Percentiles rank a stretch among this genome's conserved stretches.
These are phyloP conservation scores for Chlorella sp. DNA, from an alignment of 139 green algal species.

Conservation along the genomic window DNA sequence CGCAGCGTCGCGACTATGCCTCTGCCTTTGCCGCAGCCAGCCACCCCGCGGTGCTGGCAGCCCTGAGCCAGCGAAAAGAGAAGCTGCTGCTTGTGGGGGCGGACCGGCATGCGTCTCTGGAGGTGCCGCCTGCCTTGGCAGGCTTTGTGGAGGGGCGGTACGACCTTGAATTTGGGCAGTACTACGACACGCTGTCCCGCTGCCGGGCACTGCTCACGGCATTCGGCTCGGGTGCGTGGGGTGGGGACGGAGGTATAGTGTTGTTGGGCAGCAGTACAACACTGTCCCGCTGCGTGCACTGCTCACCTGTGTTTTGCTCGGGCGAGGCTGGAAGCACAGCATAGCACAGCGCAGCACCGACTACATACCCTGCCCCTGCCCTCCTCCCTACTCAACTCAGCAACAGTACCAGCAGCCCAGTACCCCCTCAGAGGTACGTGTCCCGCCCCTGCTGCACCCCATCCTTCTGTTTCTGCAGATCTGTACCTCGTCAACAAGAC, in stretches of 20 bases:
- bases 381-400: too few relatives aligned
- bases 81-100: slow-evolving; percentile 5
- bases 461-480: too few relatives aligned
- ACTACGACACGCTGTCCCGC: slow-evolving; percentile 4
- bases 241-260: too few relatives aligned
- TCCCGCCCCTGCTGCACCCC: neutral
- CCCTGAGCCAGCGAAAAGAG: neutral
- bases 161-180: neutral
- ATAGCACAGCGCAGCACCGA: too few relatives aligned
- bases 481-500: neutral
- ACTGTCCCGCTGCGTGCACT: neutral
- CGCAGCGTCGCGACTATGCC: slow-evolving; percentile 5
- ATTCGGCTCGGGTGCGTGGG: neutral
- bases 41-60: neutral
- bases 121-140: neutral
- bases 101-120: neutral
- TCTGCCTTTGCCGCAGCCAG: neutral
- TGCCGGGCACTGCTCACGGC: slow-evolving; percentile 13
- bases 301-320: too few relatives aligned
- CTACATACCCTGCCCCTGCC: too few relatives aligned
- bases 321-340: too few relatives aligned
- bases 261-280: neutral
- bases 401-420: too few relatives aligned
- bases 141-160: neutral
- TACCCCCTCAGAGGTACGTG: too few relatives aligned